Percentiles rank a stretch among this genome's conserved stretches.
Evolutionary conservation across 2,329 filamentous ascomycete species (phyloP).

Genomic region (Blumeria graminis): DNA sequence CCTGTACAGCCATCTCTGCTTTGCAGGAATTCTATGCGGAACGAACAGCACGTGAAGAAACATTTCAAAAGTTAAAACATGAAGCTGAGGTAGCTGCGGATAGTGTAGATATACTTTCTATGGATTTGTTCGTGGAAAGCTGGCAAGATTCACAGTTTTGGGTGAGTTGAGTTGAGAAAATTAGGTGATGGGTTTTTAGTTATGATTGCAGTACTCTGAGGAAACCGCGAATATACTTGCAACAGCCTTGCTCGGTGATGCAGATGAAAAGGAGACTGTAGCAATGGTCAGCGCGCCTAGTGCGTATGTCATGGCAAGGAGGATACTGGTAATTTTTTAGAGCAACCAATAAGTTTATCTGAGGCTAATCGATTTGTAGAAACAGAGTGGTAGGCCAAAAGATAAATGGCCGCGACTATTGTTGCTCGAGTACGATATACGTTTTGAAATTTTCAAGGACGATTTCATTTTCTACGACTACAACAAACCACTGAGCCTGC

Average conservation of each 20-base stretch:
- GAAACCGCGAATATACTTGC: constrained; percentile 42
- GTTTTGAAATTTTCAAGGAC: constrained; percentile 50
- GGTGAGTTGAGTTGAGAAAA: constrained; percentile 12
- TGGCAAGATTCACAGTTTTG: constrained; percentile 74
- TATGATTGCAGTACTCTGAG: constrained; percentile 35
- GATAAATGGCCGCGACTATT: constrained; percentile 29
- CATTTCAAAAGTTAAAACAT: constrained; percentile 42
- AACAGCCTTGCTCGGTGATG: constrained; percentile 35
- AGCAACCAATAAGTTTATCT: too few relatives aligned
- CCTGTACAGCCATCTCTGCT: constrained; percentile 39
- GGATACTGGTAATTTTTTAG: constrained; percentile 29
- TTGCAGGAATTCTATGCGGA: constrained; percentile 52
- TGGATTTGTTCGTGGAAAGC: constrained; percentile 53
- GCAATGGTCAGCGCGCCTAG: constrained; percentile 53
- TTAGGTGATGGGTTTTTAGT: neutral
- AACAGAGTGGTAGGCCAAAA: neutral
- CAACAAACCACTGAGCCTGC: constrained; percentile 39
- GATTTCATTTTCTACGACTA: constrained; percentile 51
- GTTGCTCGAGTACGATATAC: constrained; percentile 49
- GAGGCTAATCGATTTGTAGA: neutral
- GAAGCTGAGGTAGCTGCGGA: constrained; percentile 30
- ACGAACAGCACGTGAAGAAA: constrained; percentile 37
- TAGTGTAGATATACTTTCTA: constrained; percentile 20
- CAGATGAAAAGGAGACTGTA: constrained; percentile 26
- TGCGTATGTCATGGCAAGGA: constrained; percentile 54